Percentiles rank a stretch among this genome's conserved stretches.
Conservation (phyloP, 352 stramenopile genomes). For the Pilasporangium apinafurcum region DNA sequence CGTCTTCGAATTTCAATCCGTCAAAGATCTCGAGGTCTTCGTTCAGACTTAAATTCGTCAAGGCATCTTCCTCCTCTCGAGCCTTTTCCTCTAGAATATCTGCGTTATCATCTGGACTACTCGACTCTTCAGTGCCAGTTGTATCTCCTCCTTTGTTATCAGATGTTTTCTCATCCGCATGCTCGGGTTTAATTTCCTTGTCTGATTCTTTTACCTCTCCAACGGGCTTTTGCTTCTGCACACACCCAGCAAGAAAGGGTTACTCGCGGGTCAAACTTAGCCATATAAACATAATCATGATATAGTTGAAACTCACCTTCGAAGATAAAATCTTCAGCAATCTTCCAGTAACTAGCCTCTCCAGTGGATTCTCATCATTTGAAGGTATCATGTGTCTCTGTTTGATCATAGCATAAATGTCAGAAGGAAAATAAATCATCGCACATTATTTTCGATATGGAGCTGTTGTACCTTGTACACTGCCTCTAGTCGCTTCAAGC, state of each 20-base stretch:
- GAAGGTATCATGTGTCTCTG: slow-evolving; percentile 22
- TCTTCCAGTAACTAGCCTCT: slow-evolving; percentile 32
- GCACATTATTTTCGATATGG: too few species aligned
- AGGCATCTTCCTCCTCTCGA: slow-evolving; percentile 45
- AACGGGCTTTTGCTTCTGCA: slow-evolving; percentile 3
- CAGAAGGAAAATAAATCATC: background rate
- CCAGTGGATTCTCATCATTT: slow-evolving; percentile 18
- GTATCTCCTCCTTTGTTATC: slow-evolving; percentile 25
- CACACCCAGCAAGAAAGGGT: background rate
- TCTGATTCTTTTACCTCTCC: slow-evolving; percentile 3
- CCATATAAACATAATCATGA: background rate
- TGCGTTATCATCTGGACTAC: background rate
- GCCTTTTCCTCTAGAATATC: slow-evolving; percentile 2
- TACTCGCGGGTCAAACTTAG: background rate
- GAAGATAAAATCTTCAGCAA: slow-evolving; percentile 34
- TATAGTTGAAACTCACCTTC: slow-evolving; percentile 19
- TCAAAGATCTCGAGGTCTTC: slow-evolving; percentile 83
- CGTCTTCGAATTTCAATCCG: slow-evolving; percentile 80
- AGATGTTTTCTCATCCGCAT: slow-evolving; percentile 29
- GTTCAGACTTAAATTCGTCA: slow-evolving; percentile 71
- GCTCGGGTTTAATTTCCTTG: slow-evolving; percentile 3
- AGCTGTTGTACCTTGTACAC: slow-evolving; percentile 64
- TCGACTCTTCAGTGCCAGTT: background rate
- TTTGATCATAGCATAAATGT: too few species aligned
- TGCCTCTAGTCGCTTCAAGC: slow-evolving; percentile 58